Evolutionary conservation across 352 stramenopile genomes (phyloP).

Genomic region (Phytopythium chamaehyphon): DNA sequence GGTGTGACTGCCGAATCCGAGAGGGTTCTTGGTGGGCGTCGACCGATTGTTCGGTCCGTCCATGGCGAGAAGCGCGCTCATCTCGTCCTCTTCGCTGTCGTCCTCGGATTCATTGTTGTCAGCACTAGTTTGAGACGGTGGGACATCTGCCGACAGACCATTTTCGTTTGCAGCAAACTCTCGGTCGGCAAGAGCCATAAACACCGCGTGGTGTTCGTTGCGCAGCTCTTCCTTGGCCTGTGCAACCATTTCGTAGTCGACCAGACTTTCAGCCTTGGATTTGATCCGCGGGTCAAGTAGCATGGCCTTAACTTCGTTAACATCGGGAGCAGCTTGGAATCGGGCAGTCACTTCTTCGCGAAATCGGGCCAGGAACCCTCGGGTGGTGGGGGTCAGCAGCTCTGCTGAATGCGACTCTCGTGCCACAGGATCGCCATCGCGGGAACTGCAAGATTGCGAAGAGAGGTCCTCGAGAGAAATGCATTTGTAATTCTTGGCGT

Average conservation of each 20-base stretch:
- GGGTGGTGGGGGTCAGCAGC: background rate
- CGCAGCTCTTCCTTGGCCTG: slow-evolving; percentile 22
- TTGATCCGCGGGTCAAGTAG: slow-evolving; percentile 35
- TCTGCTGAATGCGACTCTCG: background rate
- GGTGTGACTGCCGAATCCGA: background rate
- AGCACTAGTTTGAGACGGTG: background rate
- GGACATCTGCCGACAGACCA: too few species aligned
- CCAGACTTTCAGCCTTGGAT: slow-evolving; percentile 21
- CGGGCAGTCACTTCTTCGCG: slow-evolving; percentile 12
- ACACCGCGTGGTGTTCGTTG: slow-evolving; percentile 25
- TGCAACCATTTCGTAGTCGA: slow-evolving; percentile 14
- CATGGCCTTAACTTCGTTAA: slow-evolving; percentile 36
- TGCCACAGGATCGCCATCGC: background rate
- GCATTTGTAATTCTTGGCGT: slow-evolving; percentile 22
- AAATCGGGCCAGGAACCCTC: slow-evolving; percentile 15
- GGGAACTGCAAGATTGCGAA: background rate
- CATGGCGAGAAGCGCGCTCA: slow-evolving; percentile 29
- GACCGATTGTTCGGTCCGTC: slow-evolving; percentile 15
- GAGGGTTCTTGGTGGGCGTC: slow-evolving; percentile 7
- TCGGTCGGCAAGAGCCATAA: slow-evolving; percentile 20
- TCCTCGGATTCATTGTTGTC: slow-evolving; percentile 1
- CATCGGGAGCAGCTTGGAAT: slow-evolving; percentile 9
- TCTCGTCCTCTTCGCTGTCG: slow-evolving; percentile 27
- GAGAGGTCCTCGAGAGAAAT: slow-evolving; percentile 15
- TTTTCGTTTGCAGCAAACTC: background rate